Evolutionary conservation across 164 flowering plant genomes (phyloP), one percentile per base, ranked within the genome.

Genomic region (Annona cherimola): DNA sequence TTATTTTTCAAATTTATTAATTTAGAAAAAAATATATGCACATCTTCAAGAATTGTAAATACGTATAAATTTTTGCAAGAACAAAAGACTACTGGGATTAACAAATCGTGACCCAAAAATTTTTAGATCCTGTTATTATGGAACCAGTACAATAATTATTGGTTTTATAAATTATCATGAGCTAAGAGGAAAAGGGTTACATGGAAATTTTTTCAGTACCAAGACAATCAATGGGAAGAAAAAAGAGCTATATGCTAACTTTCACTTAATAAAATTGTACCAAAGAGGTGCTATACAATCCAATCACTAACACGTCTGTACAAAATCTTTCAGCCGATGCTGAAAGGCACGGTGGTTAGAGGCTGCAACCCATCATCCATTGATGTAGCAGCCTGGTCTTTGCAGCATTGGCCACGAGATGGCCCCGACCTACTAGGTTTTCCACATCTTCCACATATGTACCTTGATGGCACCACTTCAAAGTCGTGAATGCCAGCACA

Each of bases 401-500:
- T 68, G 42, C 39, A 55, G 70, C 42, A 66, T 9, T 41, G 66
- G 66, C 11, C 50, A 18, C 19, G 6, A 40, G 67, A n/a, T 35
- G 67, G n/a, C 55, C 50, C 43, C 18, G 69, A 44, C 19, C 20
- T 67, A 3, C n/a, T 0, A 40, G 43, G 41, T 6, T 42, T 42
- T 40, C 55, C 70, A 41, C 97, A 92, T 70, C 79, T 82, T 4
- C 7, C 18, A 65, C 98, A 93, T 1, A 82, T 69, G 55, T 85
- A 90, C 76, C 71, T 85, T 0, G 85, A 79, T 3, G 98, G 96
- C 1, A 83, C 90, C 0, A 78, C 74, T 40, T 86, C 87, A 9
- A 57, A 70, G 54, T 83, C 89, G 9, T 62, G 60, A 20, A 93
- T 88, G 0, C 94, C 93, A 5, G 85, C 81, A 76, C 98, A 93